Base-by-base conservation (phyloP, 768 basidiomycete species). In the Boletus reticulatus region DNA sequence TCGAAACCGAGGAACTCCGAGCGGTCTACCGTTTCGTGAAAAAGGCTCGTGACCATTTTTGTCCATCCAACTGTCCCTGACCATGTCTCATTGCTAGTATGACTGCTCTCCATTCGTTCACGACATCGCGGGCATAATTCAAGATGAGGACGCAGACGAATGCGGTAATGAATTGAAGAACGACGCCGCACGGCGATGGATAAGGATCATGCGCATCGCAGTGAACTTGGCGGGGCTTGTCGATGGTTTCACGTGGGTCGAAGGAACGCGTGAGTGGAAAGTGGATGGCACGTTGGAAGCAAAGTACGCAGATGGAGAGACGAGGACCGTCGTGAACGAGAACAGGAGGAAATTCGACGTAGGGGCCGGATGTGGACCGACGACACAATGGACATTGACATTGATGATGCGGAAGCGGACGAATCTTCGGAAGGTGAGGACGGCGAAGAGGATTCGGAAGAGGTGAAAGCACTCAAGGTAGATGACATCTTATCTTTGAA, bases 1-100 rank as follows among this genome's bases (percentile, higher is more conserved):
- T 83, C 20, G 87, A 89, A 58, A 81, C 81, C 3, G 89, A 97
- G 61, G 94, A 96, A 59, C 70, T 94, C 17, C 78, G 89, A 11
- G 88, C 87, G 0, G 80, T 97, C 6, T 98, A 99, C 67, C 97
- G 98, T 67, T 98, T 95, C 60, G 82, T 86, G 9, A 97, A 97
- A n/a, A 74, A 96, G 95, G 95, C 94, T 27, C 42, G 84, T 70
- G 5, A 3, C 7, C 34, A 0, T 48, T 9, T 13, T 47, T 2
- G 4, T 50, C 20, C 24, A 1, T 43, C n/a, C 11, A 20, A 37
- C 49, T 49, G 4, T 60, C 43, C 4, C 58, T 59, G 32, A 64
- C n/a, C 19, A 20, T 22, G 3, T 56, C 41, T 37, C 31, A 14
- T 66, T 22, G 9, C 31, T 16, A 98, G 96, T 69, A 84, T 99